These are phyloP conservation scores for Salix dunnii DNA, from an alignment of 345 rosid species.

Conservation along the genomic window DNA sequence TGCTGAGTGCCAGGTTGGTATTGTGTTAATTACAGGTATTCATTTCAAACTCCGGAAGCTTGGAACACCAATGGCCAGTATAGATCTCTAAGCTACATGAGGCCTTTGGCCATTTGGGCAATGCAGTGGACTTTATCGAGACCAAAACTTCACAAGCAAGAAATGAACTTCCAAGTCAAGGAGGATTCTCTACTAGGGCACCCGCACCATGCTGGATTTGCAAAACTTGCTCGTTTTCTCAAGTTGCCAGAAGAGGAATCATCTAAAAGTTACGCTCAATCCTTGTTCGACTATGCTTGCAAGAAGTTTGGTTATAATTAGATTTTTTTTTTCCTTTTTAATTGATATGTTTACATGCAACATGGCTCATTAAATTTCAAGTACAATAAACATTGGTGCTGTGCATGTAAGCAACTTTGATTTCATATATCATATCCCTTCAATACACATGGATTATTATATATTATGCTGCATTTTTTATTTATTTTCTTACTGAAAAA, in stretches of 20 bases:
- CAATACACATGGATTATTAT: too few species aligned
- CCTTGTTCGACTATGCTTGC: slow-evolving; percentile 59
- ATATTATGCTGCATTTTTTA: too few species aligned
- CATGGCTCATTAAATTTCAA: too few species aligned
- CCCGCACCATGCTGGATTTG: slow-evolving; percentile 48
- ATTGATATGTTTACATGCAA: too few species aligned
- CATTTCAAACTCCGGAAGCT: slow-evolving; percentile 91
- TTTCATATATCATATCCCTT: too few species aligned
- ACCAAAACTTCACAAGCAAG: slow-evolving; percentile 28
- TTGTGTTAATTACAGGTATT: slow-evolving; percentile 42
- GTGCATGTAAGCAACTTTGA: too few species aligned
- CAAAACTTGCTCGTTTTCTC: slow-evolving; percentile 66
- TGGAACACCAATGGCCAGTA: slow-evolving; percentile 67
- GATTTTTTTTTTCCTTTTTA: too few species aligned
- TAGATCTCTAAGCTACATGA: slow-evolving; percentile 72
- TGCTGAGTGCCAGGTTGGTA: not conserved
- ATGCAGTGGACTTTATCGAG: slow-evolving; percentile 87
- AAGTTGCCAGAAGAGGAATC: slow-evolving; percentile 46
- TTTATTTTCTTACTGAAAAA: too few species aligned
- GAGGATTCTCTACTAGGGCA: slow-evolving; percentile 28
- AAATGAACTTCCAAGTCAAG: slow-evolving; percentile 24
- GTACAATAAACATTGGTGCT: too few species aligned
- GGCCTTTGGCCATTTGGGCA: slow-evolving; percentile 90
- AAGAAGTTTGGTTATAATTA: slow-evolving; percentile 40
- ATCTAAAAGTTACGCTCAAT: slow-evolving; percentile 47